A percentile compares a stretch with the other conserved stretches of the same genome.
These are phyloP conservation scores for Epichloe gansuensis DNA, from an alignment of 2,329 filamentous ascomycete genomes.

Conservation along the genomic window DNA sequence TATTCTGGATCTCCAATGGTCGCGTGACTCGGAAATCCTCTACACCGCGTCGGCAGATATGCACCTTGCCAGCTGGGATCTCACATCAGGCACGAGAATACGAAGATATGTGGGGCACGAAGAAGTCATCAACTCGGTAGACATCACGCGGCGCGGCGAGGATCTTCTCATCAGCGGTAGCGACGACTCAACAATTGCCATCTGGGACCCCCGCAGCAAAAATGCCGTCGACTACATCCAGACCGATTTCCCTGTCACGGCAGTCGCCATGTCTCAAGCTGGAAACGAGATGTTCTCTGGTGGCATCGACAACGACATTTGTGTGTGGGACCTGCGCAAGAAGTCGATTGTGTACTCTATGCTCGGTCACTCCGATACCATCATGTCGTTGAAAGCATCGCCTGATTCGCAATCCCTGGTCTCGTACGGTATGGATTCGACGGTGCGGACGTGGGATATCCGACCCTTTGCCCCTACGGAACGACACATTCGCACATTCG, in stretches of 20 bases:
- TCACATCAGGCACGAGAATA: conserved; percentile 84
- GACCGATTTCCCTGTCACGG: conserved; percentile 85
- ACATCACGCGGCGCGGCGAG: conserved; percentile 79
- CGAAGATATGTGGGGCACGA: conserved; percentile 86
- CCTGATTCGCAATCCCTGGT: conserved; percentile 83
- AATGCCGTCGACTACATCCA: conserved; percentile 77
- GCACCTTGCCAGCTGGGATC: conserved; percentile 88
- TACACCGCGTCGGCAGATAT: conserved; percentile 91
- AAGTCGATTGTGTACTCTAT: conserved; percentile 79
- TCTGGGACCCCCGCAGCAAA: conserved; percentile 92
- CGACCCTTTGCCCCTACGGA: conserved; percentile 85
- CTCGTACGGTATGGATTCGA: conserved; percentile 89
- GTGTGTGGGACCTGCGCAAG: conserved; percentile 93
- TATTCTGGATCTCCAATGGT: conserved; percentile 89
- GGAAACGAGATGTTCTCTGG: conserved; percentile 93
- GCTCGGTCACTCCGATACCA: conserved; percentile 78
- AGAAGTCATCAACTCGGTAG: conserved; percentile 86
- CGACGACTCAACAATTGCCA: conserved; percentile 84
- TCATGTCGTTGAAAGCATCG: conserved; percentile 83
- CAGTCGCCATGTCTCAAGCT: conserved; percentile 80
- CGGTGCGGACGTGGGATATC: conserved; percentile 91
- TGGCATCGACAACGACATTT: conserved; percentile 93
- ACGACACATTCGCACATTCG: conserved; percentile 73
- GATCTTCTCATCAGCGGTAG: conserved; percentile 83
- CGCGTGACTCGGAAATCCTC: conserved; percentile 78